Base-by-base conservation (phyloP, 2,329 filamentous ascomycete species). In the Arachnomyces sp. region DNA sequence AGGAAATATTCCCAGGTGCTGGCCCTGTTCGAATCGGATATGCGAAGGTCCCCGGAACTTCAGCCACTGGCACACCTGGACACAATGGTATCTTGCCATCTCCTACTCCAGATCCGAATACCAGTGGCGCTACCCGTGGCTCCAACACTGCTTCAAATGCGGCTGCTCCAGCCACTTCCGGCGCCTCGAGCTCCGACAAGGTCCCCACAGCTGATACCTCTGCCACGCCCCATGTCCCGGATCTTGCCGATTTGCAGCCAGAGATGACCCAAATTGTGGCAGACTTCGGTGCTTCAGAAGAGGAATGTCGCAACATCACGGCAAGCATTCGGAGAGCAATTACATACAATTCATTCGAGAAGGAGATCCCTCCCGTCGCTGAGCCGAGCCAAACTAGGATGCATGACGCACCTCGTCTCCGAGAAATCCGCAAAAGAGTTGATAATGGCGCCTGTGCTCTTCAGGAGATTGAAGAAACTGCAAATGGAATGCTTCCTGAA, bases 1-100 rank as follows among this genome's bases (percentile, higher is more conserved):
- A 95, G 65, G 92, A 98, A 62, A 95, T 98, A 45, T 98, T 98
- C 70, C 92, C 92, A 7, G 92, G 92, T 40, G 89, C 89, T 43
- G 92, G 92, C 1, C 88, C 90, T 12, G 86, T 96, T 43, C 78
- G 90, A 38, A 96, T 98, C 61, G 94, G 94, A 55, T 98, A 94
- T 64, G 92, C 92, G 28, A 98, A 98, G 67, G 90, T 92, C 17
- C 88, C 88, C 14, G 94, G 87, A 36, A 82, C 86, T 34, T 87
- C 88, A 38, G 74, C 63, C n/a, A 57, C 63, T 45, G 83, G 86
- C 48, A 95, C 92, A 0, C 90, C 92, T 39, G 88, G 87, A 13
- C 82, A 86, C 40, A 89, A 90, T 55, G 87, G 88, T 25, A 75
- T 80, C n/a, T 89, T 87, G 60, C 85, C 86, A 9, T 94, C 88